These are phyloP conservation scores for Mortierella sp. DNA, from an alignment of 371 early-diverging fungal genomes.

Conservation along the genomic window DNA sequence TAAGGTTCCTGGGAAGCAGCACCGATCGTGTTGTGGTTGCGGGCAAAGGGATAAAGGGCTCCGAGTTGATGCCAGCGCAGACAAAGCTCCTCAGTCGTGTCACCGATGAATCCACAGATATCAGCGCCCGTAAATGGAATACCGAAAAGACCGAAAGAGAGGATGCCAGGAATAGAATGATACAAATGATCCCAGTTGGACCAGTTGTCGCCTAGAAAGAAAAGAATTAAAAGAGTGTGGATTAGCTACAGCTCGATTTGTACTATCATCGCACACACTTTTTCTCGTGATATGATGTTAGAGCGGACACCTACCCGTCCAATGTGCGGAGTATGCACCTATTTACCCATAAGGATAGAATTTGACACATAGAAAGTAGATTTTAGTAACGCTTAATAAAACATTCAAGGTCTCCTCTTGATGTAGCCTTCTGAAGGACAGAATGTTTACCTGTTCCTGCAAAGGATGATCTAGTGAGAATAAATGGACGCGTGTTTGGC, in stretches of 20 bases:
- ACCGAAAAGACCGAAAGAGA: conserved; percentile 73
- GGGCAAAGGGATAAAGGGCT: conserved; percentile 80
- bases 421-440: conserved; percentile 21
- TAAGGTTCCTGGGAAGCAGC: conserved; percentile 69
- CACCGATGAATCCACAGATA: conserved; percentile 73
- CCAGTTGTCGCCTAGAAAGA: conserved; percentile 67
- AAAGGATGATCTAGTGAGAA: conserved; percentile 67
- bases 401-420: too few relatives aligned
- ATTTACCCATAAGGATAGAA: not conserved
- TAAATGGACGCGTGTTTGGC: conserved; percentile 63
- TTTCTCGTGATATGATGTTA: not conserved
- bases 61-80: conserved; percentile 79
- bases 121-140: conserved; percentile 76
- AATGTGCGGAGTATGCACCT: conserved; percentile 43
- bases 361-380: too few relatives aligned
- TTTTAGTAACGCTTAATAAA: too few relatives aligned
- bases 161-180: conserved; percentile 63
- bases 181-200: conserved; percentile 65
- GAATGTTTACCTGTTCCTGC: conserved; percentile 65
- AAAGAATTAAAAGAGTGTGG: not conserved
- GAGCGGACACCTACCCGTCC: conserved; percentile 28
- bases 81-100: conserved; percentile 66
- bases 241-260: not conserved
- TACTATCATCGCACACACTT: not conserved
- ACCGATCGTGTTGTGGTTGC: conserved; percentile 67